Evolutionary conservation across 768 basidiomycete species (phyloP), one percentile per base, ranked within the genome.

Genomic region (Tricholoma furcatifolium): DNA sequence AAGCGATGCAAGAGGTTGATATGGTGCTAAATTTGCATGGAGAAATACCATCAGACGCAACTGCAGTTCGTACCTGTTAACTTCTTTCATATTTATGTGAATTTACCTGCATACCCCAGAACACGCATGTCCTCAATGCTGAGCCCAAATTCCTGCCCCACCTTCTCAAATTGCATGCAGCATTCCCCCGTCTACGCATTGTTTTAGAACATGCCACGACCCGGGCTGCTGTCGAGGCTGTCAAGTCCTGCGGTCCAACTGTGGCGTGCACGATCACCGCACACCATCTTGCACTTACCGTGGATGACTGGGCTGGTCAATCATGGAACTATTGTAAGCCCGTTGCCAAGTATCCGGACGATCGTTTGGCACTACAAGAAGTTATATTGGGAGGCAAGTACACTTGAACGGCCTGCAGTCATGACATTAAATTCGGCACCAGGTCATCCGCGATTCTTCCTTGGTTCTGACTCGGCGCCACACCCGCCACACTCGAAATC

Each of bases 201-300:
- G 96, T 99, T 2, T 83, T 98, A 30, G 96, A 98, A 70, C 96
- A 98, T 62, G 96, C 95, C 21, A 98, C 96, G 0, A 95, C 94
- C 2, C 81, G 89, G 38, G 91, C 90, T 21, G 93, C 96, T 1
- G 83, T 98, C 11, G 92, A 94, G 58, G 80, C 85, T 14, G 93
- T 97, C 51, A 86, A 89, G 70, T 71, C 76, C 41, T 81, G 85
- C 55, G 94, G 83, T 1, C 73, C 75, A 60, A 97, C 87, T 17
- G 94, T 99, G 38, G 96, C 85, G 17, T 98, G 97, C 69, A 91
- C 93, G 7, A 98, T 99, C 70, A 99, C 97, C 1, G 90, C 95
- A 1, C 97, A 99, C 70, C 97, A 99, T 67, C 83, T 99, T 41
- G 85, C 82, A 24, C 78, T 99, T 44, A 97, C 91, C 6, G 92